Base-by-base conservation (phyloP, 177 flowering plant species). In the Telopea speciosissima region DNA sequence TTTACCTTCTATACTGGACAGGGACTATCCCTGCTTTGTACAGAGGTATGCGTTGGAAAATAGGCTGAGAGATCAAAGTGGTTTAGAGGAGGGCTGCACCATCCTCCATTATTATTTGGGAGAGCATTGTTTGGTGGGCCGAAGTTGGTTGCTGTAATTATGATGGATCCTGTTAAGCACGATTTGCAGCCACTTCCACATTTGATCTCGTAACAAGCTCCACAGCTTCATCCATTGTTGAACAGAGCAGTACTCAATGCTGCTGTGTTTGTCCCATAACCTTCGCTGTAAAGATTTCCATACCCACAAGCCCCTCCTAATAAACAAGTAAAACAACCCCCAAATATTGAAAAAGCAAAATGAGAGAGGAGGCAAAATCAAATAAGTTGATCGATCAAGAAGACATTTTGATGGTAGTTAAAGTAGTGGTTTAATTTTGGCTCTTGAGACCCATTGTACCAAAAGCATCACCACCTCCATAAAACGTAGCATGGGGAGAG, bases 1-100 rank as follows among this genome's bases (percentile, higher is more conserved):
- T 9, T 24, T 74, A 77, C 82, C 82, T 78, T 67, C 81, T 64
- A n/a, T 72, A 79, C 21, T 62, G 70, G 24, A 81, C 80, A 2
- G 81, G 81, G 14, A 79, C 83, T 21, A 81, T 79, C 17, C 83
- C 83, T 52, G 81, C 83, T 42, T 73, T 79, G 80, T 71, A 81
- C 66, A 76, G 67, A 8, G 81, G 81, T 42, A 81, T 76, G 65
- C 62, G 73, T 17, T 69, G 76, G 63, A 72, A 81, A 25, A 71
- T 74, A 16, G 81, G 83, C 54, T 79, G 78, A 68, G 86, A 74
- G 72, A 69, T 74, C 76, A 58, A 74, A 74, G 33, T 74, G 76
- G 56, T 78, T 60, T 12, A 67, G 72, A 3, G 84, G 86, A 66
- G 79, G 79, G n/a, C 82, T 84, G 44, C 86, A 84, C 86, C 84